These are phyloP conservation scores for Fraxinus greggii DNA, from an alignment of 305 asterid genomes.

Conservation along the genomic window DNA sequence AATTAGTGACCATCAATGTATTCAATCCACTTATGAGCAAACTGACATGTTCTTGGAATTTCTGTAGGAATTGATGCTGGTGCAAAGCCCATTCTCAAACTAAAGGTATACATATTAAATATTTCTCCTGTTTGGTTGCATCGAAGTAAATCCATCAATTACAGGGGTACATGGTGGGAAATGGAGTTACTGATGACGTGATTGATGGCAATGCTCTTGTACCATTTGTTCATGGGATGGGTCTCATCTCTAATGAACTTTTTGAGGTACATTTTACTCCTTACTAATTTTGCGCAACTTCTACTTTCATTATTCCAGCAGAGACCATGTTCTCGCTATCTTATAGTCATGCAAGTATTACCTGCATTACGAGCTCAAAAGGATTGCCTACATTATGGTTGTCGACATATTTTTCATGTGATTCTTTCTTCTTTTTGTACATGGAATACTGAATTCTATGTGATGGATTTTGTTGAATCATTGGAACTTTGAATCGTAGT, in stretches of 20 bases:
- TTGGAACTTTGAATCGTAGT: not conserved
- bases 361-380: not conserved
- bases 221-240: conserved; percentile 95
- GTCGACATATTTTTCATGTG: not conserved
- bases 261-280: too few relatives aligned
- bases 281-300: not conserved
- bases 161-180: conserved; percentile 99
- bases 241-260: conserved; percentile 77
- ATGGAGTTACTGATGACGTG: conserved; percentile 75
- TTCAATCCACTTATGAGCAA: not conserved
- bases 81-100: conserved; percentile 60
- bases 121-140: conserved; percentile 9
- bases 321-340: not conserved
- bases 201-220: conserved; percentile 88
- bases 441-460: not conserved
- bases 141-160: conserved; percentile 26
- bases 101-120: conserved; percentile 54
- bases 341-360: not conserved
- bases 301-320: not conserved
- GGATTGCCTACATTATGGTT: not conserved
- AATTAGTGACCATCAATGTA: not conserved
- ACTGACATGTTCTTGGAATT: conserved; percentile 20
- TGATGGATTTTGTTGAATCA: not conserved
- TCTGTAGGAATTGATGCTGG: conserved; percentile 70
- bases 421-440: not conserved